Evolutionary conservation across 2,329 filamentous ascomycete genomes (phyloP).

Genomic region (Cryphonectria parasitica): DNA sequence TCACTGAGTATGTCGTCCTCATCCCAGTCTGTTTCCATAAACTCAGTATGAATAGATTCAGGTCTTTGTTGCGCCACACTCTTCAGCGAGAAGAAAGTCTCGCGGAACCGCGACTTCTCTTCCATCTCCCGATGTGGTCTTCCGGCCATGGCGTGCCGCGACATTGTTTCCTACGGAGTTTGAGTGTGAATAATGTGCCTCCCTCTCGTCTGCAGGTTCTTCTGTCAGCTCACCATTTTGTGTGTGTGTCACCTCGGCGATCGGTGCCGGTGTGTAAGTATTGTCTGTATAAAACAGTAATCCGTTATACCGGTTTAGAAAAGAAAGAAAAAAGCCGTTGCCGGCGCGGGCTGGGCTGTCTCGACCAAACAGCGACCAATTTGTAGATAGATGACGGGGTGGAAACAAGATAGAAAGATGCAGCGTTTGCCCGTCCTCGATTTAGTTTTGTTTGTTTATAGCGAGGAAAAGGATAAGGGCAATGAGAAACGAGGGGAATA

Average conservation of each 20-base stretch:
- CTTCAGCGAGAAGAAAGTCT: constrained; percentile 65
- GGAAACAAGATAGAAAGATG: neutral
- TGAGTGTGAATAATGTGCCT: constrained; percentile 18
- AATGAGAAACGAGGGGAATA: constrained; percentile 36
- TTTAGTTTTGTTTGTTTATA: constrained; percentile 30
- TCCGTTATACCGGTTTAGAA: constrained; percentile 7
- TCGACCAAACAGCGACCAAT: constrained; percentile 25
- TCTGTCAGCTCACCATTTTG: constrained; percentile 41
- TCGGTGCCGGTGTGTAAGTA: neutral
- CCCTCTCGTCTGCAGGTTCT: constrained; percentile 1
- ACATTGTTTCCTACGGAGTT: constrained; percentile 39
- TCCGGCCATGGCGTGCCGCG: constrained; percentile 42
- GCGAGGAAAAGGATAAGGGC: constrained; percentile 31
- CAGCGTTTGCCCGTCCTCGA: neutral
- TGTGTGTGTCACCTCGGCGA: constrained; percentile 12
- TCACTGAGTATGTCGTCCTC: constrained; percentile 66
- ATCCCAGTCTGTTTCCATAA: constrained; percentile 75
- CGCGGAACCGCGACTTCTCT: constrained; percentile 53
- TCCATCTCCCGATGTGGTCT: constrained; percentile 55
- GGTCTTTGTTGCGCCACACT: constrained; percentile 59
- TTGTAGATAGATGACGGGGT: constrained; percentile 1
- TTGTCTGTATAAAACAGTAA: neutral
- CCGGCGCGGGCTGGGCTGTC: constrained; percentile 40
- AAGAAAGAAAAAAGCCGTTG: constrained; percentile 39
- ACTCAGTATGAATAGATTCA: constrained; percentile 73